These are phyloP conservation scores for Candida maris DNA, from an alignment of 805 yeast genomes.

Conservation along the genomic window DNA sequence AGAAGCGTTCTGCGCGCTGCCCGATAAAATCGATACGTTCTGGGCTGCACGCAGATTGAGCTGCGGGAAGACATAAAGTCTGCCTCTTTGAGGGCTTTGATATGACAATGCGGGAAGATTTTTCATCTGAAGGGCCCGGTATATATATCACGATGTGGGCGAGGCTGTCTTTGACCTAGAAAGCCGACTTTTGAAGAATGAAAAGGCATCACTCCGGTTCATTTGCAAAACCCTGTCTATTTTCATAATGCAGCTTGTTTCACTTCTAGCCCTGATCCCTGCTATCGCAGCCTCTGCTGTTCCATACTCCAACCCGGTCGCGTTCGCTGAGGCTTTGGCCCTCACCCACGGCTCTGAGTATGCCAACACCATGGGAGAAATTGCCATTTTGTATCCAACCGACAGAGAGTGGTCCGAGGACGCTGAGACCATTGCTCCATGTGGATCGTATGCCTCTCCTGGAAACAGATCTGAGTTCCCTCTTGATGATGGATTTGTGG, in stretches of 20 bases:
- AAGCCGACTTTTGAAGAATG: too few species aligned
- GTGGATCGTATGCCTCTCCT: slow-evolving; percentile 37
- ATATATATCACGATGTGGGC: too few species aligned
- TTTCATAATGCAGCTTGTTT: slow-evolving; percentile 10
- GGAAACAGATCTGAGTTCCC: slow-evolving; percentile 43
- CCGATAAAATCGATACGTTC: slow-evolving; percentile 12
- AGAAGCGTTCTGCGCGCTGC: not conserved
- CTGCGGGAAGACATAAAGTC: too few species aligned
- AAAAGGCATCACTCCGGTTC: too few species aligned
- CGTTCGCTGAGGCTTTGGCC: slow-evolving; percentile 32
- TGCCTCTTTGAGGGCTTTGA: too few species aligned
- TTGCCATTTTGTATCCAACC: slow-evolving; percentile 39
- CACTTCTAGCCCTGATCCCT: slow-evolving; percentile 13
- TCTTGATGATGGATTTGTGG: slow-evolving; percentile 43
- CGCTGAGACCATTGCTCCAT: slow-evolving; percentile 43
- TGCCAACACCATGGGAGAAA: slow-evolving; percentile 38
- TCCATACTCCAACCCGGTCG: slow-evolving; percentile 28
- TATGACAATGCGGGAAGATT: too few species aligned
- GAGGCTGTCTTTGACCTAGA: too few species aligned
- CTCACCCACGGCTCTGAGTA: slow-evolving; percentile 35
- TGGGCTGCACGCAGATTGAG: not conserved
- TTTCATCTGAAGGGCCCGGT: too few species aligned
- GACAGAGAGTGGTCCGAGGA: slow-evolving; percentile 46
- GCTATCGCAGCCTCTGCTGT: slow-evolving; percentile 17
- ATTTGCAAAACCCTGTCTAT: too few species aligned